A percentile compares a stretch with the other conserved stretches of the same genome.
Evolutionary conservation across 768 basidiomycete genomes (phyloP).

Genomic region (Cyathus striatus): DNA sequence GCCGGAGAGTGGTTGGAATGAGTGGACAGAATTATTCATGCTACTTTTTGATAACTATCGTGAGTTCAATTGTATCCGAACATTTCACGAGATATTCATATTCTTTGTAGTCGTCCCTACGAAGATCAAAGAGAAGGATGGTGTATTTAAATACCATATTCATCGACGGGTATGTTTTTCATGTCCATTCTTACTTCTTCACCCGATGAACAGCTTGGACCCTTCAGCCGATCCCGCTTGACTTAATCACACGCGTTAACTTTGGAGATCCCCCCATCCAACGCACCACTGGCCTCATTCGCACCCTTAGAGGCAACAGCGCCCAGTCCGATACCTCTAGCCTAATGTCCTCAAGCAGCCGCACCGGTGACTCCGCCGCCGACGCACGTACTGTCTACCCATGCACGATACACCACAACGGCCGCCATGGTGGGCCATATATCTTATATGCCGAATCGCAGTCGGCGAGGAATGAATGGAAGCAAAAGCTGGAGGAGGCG

Average conservation of each 20-base stretch:
- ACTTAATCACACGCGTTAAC: constrained; percentile 76
- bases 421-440: constrained; percentile 78
- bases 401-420: constrained; percentile 83
- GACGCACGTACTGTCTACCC: constrained; percentile 80
- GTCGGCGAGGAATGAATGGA: constrained; percentile 78
- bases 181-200: too few species aligned
- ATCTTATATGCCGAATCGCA: constrained; percentile 79
- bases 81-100: constrained; percentile 6
- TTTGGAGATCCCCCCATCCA: constrained; percentile 75
- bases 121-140: constrained; percentile 70
- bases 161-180: constrained; percentile 57
- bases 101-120: constrained; percentile 71
- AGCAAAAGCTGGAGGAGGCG: constrained; percentile 86
- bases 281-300: constrained; percentile 60
- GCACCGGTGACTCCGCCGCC: constrained; percentile 24
- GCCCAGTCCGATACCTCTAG: constrained; percentile 13
- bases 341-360: constrained; percentile 7
- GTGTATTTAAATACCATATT: constrained; percentile 71
- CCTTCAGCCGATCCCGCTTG: constrained; percentile 82
- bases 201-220: too few species aligned
- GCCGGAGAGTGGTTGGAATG: constrained; percentile 73
- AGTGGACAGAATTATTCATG: constrained; percentile 86
- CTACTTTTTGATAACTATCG: constrained; percentile 94
- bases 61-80: constrained; percentile 28
- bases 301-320: constrained; percentile 46